Evolutionary conservation across 768 basidiomycete genomes (phyloP).

Genomic region (Tylopilus intermedius): DNA sequence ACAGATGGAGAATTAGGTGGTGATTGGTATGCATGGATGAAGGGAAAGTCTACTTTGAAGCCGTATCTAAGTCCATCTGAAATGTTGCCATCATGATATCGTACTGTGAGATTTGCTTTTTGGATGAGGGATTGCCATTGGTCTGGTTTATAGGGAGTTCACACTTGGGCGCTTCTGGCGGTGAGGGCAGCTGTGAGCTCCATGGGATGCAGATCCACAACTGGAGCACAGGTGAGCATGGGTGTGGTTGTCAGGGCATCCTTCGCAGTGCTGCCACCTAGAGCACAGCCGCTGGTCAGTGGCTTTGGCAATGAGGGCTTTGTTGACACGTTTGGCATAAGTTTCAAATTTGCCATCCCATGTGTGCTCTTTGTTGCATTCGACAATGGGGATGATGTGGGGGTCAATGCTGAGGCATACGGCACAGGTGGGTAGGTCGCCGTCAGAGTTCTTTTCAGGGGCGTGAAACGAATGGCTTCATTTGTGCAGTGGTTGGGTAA

Average conservation of each 20-base stretch:
- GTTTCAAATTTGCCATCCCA: not conserved
- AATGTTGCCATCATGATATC: too few species aligned
- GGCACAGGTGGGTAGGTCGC: too few species aligned
- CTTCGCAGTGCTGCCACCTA: not conserved
- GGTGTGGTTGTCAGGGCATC: not conserved
- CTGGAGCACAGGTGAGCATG: not conserved
- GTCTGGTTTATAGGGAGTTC: not conserved
- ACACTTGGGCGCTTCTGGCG: not conserved
- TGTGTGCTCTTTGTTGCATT: not conserved
- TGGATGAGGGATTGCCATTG: not conserved
- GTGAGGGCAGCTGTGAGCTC: not conserved
- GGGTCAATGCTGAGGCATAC: too few species aligned
- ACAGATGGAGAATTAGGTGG: too few species aligned
- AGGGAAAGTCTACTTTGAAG: too few species aligned
- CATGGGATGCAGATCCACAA: not conserved
- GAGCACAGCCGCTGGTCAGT: not conserved
- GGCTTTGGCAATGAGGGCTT: not conserved
- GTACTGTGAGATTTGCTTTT: too few species aligned
- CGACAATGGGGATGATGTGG: too few species aligned
- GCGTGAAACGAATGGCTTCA: not conserved
- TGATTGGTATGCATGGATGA: too few species aligned
- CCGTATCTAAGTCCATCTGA: too few species aligned
- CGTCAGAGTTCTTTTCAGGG: too few species aligned
- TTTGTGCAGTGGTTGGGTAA: too few species aligned
- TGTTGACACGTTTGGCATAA: not conserved